phyloP scores from a whole-genome alignment of 768 basidiomycete genomes.

The Termitomyces sp. region DNA sequence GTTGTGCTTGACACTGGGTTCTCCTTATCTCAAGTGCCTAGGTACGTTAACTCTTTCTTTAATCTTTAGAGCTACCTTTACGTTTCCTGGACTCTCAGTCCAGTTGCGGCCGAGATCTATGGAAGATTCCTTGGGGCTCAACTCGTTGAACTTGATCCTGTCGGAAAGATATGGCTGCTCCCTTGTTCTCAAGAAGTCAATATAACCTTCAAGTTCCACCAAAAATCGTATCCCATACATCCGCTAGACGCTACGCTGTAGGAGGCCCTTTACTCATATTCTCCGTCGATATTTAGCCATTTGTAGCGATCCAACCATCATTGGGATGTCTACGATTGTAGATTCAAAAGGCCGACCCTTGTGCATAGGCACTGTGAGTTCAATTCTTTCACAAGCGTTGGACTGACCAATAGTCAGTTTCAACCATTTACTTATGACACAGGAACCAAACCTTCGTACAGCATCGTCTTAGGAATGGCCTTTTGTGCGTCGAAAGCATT shows the following conservation, averaged over 20 bases:
- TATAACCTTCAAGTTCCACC: conserved; percentile 57
- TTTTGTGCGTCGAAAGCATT: conserved; percentile 63
- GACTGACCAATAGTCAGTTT: conserved; percentile 37
- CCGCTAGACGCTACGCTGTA: conserved; percentile 59
- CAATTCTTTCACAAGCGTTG: not conserved
- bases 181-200: conserved; percentile 63
- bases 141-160: conserved; percentile 27
- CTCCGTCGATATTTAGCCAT: not conserved
- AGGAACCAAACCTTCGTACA: conserved; percentile 37
- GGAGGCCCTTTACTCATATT: conserved; percentile 11
- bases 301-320: conserved; percentile 22
- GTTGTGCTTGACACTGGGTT: conserved; percentile 69
- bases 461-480: conserved; percentile 69
- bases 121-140: conserved; percentile 46
- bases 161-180: conserved; percentile 51
- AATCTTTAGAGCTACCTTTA: not conserved
- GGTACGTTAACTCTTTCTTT: conserved; percentile 23
- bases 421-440: conserved; percentile 55
- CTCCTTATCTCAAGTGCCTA: conserved; percentile 55
- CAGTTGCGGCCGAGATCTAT: conserved; percentile 58
- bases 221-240: conserved; percentile 53
- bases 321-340: conserved; percentile 24
- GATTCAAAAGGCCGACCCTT: conserved; percentile 25
- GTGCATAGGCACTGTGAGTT: conserved; percentile 37
- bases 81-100: conserved; percentile 22